Percentiles rank a stretch among this genome's conserved stretches.
These are phyloP conservation scores for Jaltomata sinuosa DNA, from an alignment of 257 asterid genomes.

Conservation along the genomic window DNA sequence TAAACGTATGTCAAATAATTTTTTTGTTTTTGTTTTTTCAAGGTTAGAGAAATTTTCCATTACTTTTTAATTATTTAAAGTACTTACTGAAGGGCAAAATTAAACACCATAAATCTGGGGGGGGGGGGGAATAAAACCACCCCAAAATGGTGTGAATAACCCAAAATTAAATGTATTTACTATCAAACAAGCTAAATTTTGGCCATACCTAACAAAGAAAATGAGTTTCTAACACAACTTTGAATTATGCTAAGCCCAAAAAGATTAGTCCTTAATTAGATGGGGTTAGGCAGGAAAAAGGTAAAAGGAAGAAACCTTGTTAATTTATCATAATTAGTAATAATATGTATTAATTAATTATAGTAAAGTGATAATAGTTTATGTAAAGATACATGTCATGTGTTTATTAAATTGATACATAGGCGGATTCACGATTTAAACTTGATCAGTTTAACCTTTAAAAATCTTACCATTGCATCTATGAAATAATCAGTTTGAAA, in stretches of 20 bases:
- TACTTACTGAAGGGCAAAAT: too few species aligned
- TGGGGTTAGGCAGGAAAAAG: constrained; percentile 26
- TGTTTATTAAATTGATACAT: neutral
- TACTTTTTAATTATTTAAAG: too few species aligned
- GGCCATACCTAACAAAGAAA: neutral
- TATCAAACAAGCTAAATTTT: neutral
- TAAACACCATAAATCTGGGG: too few species aligned
- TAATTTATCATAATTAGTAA: neutral
- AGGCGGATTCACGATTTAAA: neutral
- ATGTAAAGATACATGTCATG: neutral
- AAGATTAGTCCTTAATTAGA: neutral
- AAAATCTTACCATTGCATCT: neutral
- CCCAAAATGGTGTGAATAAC: too few species aligned
- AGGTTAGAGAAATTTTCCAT: too few species aligned
- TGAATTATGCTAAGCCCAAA: neutral
- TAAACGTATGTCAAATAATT: too few species aligned
- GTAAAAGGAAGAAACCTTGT: neutral
- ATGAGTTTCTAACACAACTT: neutral
- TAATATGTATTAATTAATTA: neutral
- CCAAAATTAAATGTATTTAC: too few species aligned
- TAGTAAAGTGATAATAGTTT: neutral
- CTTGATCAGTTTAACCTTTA: neutral
- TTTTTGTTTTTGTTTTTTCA: too few species aligned
- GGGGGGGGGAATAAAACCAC: too few species aligned
- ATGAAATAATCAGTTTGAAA: neutral